These are phyloP conservation scores for Botryobasidium botryosum DNA, from an alignment of 768 basidiomycete genomes.

Conservation along the genomic window DNA sequence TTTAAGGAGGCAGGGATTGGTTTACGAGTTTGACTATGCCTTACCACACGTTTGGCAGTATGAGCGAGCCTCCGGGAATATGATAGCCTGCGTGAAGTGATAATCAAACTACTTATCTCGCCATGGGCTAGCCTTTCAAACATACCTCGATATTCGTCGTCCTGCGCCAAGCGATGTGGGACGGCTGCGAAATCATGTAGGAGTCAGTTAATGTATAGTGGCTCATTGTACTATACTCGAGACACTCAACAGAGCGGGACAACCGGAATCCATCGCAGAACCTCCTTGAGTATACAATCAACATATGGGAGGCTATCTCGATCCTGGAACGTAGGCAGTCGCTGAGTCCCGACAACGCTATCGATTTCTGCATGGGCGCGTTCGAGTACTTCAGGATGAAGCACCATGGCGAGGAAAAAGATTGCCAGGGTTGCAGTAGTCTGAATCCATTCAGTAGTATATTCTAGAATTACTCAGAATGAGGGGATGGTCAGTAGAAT, in stretches of 20 bases:
- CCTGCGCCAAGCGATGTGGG: not conserved
- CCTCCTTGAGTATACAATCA: slow-evolving; percentile 12
- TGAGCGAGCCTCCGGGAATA: slow-evolving; percentile 5
- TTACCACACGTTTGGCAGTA: slow-evolving; percentile 10
- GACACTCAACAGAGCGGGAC: no score
- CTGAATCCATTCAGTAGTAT: no score
- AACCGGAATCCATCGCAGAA: slow-evolving; percentile 11
- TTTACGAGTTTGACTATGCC: not conserved
- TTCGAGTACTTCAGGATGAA: slow-evolving; percentile 14
- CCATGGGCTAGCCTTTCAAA: no score
- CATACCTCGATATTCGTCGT: no score
- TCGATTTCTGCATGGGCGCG: slow-evolving; percentile 17
- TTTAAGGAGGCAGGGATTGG: not conserved
- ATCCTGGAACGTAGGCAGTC: slow-evolving; percentile 15
- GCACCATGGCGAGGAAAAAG: slow-evolving; percentile 9
- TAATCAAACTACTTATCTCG: no score
- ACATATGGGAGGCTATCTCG: slow-evolving; percentile 12
- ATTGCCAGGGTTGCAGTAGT: slow-evolving; percentile 3
- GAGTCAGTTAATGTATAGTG: no score
- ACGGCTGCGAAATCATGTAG: no score
- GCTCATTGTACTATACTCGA: no score
- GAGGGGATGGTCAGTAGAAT: no score
- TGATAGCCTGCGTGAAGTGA: slow-evolving; percentile 9
- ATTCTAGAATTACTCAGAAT: no score
- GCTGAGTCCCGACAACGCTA: slow-evolving; percentile 13